Evolutionary conservation across 129 eudicot species (phyloP).

Genomic region (Cynara cardunculus): DNA sequence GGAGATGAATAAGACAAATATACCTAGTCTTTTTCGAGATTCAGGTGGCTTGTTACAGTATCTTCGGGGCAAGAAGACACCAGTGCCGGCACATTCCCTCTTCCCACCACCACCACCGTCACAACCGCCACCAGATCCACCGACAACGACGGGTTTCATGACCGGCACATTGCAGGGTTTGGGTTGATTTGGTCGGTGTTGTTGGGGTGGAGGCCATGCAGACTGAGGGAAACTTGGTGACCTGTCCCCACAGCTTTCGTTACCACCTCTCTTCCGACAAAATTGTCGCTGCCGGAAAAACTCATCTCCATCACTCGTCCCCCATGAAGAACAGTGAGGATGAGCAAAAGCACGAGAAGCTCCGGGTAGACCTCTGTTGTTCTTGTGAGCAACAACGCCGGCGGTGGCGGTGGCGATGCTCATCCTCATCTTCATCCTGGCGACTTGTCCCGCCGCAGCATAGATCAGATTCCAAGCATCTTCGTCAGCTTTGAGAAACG

Average conservation of each 20-base stretch:
- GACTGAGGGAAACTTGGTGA: conserved; percentile 16
- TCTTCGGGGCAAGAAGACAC: conserved; percentile 69
- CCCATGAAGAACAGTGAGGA: neutral
- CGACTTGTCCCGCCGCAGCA: conserved; percentile 53
- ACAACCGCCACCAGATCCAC: conserved; percentile 23
- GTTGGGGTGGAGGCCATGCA: conserved; percentile 40
- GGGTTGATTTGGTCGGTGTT: neutral
- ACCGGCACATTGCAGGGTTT: conserved; percentile 4
- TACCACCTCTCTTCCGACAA: conserved; percentile 10
- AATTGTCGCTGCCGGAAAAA: conserved; percentile 23
- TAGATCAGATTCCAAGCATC: conserved; percentile 50
- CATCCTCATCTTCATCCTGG: conserved; percentile 31
- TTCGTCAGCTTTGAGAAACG: conserved; percentile 9
- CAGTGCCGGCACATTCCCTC: conserved; percentile 66
- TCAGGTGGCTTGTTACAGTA: conserved; percentile 26
- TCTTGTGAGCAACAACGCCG: neutral
- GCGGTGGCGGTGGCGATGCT: neutral
- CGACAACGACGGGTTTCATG: neutral
- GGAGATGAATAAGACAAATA: conserved; percentile 9
- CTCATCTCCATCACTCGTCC: neutral
- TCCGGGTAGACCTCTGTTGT: neutral
- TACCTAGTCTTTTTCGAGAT: conserved; percentile 50
- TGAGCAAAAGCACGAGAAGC: conserved; percentile 9
- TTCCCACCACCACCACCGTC: conserved; percentile 13
- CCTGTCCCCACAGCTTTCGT: neutral